Evolutionary conservation across 345 rosid species (phyloP).

Genomic region (Eucalyptus rudis): DNA sequence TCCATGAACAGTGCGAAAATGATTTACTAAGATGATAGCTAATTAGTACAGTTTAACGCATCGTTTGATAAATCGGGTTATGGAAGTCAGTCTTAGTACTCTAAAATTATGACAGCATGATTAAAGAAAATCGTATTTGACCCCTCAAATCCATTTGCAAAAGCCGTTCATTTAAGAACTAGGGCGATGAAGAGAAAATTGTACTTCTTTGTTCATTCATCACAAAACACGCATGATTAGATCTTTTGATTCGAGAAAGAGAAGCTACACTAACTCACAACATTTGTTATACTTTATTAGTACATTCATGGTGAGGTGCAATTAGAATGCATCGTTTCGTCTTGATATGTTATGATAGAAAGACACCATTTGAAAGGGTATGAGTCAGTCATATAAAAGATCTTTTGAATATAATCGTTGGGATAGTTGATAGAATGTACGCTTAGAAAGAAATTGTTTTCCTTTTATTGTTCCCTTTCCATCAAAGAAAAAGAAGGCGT

Average conservation of each 20-base stretch:
- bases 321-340: too few species aligned
- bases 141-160: not conserved
- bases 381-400: too few species aligned
- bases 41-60: not conserved
- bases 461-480: too few species aligned
- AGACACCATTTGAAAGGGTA: too few species aligned
- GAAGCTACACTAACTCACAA: not conserved
- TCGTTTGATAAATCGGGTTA: not conserved
- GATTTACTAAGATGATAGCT: not conserved
- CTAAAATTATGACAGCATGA: not conserved
- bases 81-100: not conserved
- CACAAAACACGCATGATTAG: not conserved
- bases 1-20: not conserved
- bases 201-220: not conserved
- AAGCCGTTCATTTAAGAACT: not conserved
- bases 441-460: too few species aligned
- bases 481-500: too few species aligned
- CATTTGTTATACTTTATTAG: too few species aligned
- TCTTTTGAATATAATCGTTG: too few species aligned
- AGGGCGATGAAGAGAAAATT: not conserved
- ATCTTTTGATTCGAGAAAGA: not conserved
- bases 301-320: too few species aligned
- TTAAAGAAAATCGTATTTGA: not conserved
- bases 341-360: too few species aligned
- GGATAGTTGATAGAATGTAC: too few species aligned